These are phyloP conservation scores for Adansonia gregorii DNA, from an alignment of 441 rosid species.

Conservation along the genomic window DNA sequence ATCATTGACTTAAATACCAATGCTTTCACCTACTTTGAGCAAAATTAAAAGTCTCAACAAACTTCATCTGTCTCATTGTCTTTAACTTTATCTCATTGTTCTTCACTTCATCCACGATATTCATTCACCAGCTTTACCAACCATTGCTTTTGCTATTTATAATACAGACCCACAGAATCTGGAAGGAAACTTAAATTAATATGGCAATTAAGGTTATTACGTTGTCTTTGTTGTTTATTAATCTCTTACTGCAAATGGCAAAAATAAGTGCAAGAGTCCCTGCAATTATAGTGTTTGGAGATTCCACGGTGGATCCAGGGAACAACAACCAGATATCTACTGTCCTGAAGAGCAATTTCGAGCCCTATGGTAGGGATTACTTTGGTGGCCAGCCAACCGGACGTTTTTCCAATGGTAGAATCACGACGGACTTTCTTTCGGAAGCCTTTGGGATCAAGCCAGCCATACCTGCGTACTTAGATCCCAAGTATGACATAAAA, in stretches of 20 bases:
- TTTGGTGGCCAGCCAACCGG: constrained; percentile 49
- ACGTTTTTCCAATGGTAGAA: constrained; percentile 62
- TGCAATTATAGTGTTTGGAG: constrained; percentile 62
- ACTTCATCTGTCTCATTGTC: constrained; percentile 14
- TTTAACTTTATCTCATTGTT: not conserved
- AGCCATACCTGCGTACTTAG: constrained; percentile 59
- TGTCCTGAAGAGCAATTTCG: constrained; percentile 56
- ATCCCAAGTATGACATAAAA: constrained; percentile 47
- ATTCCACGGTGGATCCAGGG: constrained; percentile 64
- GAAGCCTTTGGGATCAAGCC: constrained; percentile 62
- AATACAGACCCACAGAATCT: not conserved
- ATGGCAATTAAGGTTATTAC: constrained; percentile 34
- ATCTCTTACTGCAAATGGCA: constrained; percentile 42
- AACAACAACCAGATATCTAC: constrained; percentile 66
- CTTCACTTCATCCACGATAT: constrained; percentile 26
- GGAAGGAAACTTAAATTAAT: not conserved
- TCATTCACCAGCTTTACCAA: constrained; percentile 40
- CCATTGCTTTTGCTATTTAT: constrained; percentile 20
- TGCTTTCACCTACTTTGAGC: constrained; percentile 7
- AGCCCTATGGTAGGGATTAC: constrained; percentile 64
- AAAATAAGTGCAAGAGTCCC: constrained; percentile 42
- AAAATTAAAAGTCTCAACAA: constrained; percentile 21
- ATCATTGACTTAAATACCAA: not conserved
- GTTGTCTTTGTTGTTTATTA: constrained; percentile 31
- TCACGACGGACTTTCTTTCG: constrained; percentile 55